Conservation (phyloP, 2,329 filamentous ascomycete genomes). For the Aspergillus sp. region DNA sequence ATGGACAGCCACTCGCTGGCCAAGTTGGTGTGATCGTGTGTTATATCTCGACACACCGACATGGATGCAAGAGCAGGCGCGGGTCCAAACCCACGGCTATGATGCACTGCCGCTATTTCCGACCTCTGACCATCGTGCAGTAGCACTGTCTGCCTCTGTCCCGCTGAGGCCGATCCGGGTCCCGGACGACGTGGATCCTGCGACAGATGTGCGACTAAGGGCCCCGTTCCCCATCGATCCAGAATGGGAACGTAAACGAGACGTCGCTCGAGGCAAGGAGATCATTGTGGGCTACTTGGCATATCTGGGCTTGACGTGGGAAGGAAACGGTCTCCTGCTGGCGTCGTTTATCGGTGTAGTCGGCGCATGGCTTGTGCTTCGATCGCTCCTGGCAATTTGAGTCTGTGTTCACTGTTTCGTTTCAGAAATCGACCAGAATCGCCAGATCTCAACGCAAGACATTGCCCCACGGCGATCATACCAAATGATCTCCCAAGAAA, state of each 20-base stretch:
- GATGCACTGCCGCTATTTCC: slow-evolving; percentile 69
- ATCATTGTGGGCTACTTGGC: slow-evolving; percentile 54
- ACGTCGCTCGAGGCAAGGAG: slow-evolving; percentile 54
- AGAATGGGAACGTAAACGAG: slow-evolving; percentile 51
- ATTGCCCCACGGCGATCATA: slow-evolving; percentile 9
- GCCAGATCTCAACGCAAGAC: background rate
- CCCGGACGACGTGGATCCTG: slow-evolving; percentile 25
- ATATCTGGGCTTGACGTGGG: slow-evolving; percentile 48
- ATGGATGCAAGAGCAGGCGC: slow-evolving; percentile 39
- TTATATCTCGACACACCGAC: slow-evolving; percentile 64
- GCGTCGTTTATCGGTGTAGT: slow-evolving; percentile 34
- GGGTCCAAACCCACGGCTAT: slow-evolving; percentile 60
- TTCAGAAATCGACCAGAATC: background rate
- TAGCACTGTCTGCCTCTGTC: slow-evolving; percentile 66
- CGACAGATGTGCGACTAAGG: slow-evolving; percentile 34
- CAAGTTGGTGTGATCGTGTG: slow-evolving; percentile 90
- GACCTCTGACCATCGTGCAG: slow-evolving; percentile 85
- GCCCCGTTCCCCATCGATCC: slow-evolving; percentile 56
- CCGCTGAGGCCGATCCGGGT: slow-evolving; percentile 47
- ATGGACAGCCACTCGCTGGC: slow-evolving; percentile 80
- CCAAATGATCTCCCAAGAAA: slow-evolving; percentile 4
- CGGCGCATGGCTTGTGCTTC: slow-evolving; percentile 39
- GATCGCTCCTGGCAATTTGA: slow-evolving; percentile 26
- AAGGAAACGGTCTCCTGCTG: slow-evolving; percentile 40
- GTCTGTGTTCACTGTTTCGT: background rate